Conservation (phyloP, 352 stramenopile species). For the Phytophthora aleatoria region DNA sequence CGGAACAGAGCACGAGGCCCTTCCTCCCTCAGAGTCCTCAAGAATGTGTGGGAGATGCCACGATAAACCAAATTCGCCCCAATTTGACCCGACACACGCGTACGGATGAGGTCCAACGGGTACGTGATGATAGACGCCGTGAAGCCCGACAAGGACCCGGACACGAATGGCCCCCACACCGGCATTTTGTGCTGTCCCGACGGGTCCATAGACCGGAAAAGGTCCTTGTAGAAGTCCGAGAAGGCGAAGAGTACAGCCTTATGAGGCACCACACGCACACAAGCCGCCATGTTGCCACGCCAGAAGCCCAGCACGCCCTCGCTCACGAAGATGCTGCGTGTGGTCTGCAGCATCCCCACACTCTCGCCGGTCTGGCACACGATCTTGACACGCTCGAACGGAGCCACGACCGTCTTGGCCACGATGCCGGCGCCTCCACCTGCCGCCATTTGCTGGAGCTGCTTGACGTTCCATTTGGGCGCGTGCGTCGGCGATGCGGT, state of each 20-base stretch:
- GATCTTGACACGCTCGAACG: slow-evolving; percentile 88
- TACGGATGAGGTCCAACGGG: slow-evolving; percentile 85
- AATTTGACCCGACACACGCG: slow-evolving; percentile 77
- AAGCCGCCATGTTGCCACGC: slow-evolving; percentile 76
- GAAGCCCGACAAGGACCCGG: slow-evolving; percentile 80
- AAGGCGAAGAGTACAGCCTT: slow-evolving; percentile 86
- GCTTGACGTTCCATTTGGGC: slow-evolving; percentile 49
- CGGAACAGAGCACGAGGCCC: slow-evolving; percentile 67
- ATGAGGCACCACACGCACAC: slow-evolving; percentile 79
- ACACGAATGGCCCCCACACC: slow-evolving; percentile 62
- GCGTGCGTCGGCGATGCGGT: background rate
- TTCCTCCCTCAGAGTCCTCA: slow-evolving; percentile 74
- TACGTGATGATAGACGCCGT: slow-evolving; percentile 88
- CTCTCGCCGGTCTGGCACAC: slow-evolving; percentile 80
- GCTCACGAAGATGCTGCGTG: slow-evolving; percentile 52
- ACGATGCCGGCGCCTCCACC: slow-evolving; percentile 76
- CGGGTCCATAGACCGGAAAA: slow-evolving; percentile 49
- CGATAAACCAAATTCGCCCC: slow-evolving; percentile 68
- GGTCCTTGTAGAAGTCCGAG: slow-evolving; percentile 88
- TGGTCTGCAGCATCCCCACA: slow-evolving; percentile 76
- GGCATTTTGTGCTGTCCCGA: slow-evolving; percentile 38
- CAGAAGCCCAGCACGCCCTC: slow-evolving; percentile 76
- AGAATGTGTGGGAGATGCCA: slow-evolving; percentile 73
- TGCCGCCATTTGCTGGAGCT: slow-evolving; percentile 72
- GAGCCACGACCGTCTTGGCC: slow-evolving; percentile 81